A percentile compares a stretch with the other conserved stretches of the same genome.
phyloP scores from a whole-genome alignment of 129 eudicot genomes.

The Pulicaria dysenterica region DNA sequence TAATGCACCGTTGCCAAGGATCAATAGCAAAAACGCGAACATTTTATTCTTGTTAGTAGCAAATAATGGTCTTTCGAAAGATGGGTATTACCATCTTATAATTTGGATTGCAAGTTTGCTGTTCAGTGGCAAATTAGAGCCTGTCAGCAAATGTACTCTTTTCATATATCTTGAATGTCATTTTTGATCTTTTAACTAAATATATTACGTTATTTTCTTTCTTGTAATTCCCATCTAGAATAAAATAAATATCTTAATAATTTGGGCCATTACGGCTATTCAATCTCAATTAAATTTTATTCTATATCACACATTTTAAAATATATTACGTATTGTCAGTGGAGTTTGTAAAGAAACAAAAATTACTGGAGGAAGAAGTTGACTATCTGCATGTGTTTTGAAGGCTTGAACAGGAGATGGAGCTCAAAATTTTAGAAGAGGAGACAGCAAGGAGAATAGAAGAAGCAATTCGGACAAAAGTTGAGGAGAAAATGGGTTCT shows the following conservation, averaged over 20 bases:
- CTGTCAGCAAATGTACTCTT: too few relatives aligned
- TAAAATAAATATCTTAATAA: neutral
- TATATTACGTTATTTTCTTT: too few relatives aligned
- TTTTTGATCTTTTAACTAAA: too few relatives aligned
- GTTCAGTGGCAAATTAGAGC: too few relatives aligned
- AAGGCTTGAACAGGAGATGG: slow-evolving; percentile 76
- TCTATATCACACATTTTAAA: neutral
- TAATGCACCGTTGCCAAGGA: too few relatives aligned
- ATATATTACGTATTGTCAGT: neutral
- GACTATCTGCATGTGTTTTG: slow-evolving; percentile 24
- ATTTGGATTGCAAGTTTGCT: too few relatives aligned
- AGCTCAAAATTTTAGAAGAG: slow-evolving; percentile 77
- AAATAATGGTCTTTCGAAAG: too few relatives aligned
- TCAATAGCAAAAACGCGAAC: too few relatives aligned
- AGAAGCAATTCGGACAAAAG: slow-evolving; percentile 83
- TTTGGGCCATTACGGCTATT: neutral
- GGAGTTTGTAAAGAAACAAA: neutral
- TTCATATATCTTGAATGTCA: too few relatives aligned
- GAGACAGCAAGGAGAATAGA: slow-evolving; percentile 89
- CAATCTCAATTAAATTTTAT: neutral
- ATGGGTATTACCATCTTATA: too few relatives aligned
- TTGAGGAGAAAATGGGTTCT: slow-evolving; percentile 71
- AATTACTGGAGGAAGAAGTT: neutral
- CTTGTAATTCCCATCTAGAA: too few relatives aligned
- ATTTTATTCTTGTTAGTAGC: too few relatives aligned